Percentiles rank a stretch among this genome's conserved stretches.
These are phyloP conservation scores for Clonostachys byssicola DNA, from an alignment of 2,329 filamentous ascomycete genomes.

Conservation along the genomic window DNA sequence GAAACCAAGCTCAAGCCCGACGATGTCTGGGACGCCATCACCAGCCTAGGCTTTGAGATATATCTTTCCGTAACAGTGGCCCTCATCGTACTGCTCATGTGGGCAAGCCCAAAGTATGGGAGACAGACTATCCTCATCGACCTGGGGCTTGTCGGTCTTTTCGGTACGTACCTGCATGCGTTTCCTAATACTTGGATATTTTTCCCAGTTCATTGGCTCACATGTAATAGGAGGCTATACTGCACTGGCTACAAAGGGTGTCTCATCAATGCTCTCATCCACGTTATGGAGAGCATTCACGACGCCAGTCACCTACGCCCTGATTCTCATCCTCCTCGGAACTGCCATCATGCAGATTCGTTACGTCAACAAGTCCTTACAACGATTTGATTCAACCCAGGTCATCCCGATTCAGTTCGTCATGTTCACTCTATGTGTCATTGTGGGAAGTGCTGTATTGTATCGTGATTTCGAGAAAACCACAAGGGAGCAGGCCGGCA, in stretches of 20 bases:
- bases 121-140: slow-evolving; percentile 85
- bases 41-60: slow-evolving; percentile 82
- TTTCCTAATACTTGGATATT: no score
- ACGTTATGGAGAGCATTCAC: slow-evolving; percentile 85
- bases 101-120: slow-evolving; percentile 80
- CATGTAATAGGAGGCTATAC: slow-evolving; percentile 76
- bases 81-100: slow-evolving; percentile 75
- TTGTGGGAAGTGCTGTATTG: slow-evolving; percentile 86
- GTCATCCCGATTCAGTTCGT: slow-evolving; percentile 98
- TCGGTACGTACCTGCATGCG: slow-evolving; percentile 57
- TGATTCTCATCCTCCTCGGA: slow-evolving; percentile 72
- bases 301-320: slow-evolving; percentile 85
- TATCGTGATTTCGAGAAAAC: slow-evolving; percentile 94
- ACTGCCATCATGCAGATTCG: slow-evolving; percentile 97
- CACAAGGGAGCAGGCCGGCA: slow-evolving; percentile 65
- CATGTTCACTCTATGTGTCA: slow-evolving; percentile 91
- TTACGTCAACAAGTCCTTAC: slow-evolving; percentile 84
- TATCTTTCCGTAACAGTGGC: slow-evolving; percentile 75
- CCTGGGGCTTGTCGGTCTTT: slow-evolving; percentile 86
- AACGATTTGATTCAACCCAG: slow-evolving; percentile 94
- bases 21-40: slow-evolving; percentile 87
- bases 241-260: slow-evolving; percentile 92
- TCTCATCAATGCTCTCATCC: slow-evolving; percentile 90
- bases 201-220: slow-evolving; percentile 6
- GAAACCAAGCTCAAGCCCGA: slow-evolving; percentile 89